Evolutionary conservation across 345 rosid genomes (phyloP).

Genomic region (Eucalyptus tenuipes): DNA sequence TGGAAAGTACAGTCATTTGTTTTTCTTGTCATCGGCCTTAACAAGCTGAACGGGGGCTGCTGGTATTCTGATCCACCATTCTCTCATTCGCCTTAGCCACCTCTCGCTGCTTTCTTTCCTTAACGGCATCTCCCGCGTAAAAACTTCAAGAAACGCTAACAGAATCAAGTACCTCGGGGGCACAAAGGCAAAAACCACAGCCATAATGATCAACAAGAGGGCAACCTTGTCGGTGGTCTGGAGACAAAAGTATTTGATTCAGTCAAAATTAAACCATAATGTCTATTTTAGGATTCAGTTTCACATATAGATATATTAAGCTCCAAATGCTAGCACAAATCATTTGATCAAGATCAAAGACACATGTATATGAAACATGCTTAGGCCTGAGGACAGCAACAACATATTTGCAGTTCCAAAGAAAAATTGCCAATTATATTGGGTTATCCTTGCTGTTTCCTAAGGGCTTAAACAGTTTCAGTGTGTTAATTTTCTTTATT

Average conservation of each 20-base stretch:
- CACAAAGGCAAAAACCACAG: conserved; percentile 39
- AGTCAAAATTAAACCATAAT: not conserved
- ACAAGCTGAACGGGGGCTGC: conserved; percentile 79
- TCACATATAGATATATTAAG: not conserved
- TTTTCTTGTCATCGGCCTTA: conserved; percentile 55
- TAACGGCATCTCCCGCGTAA: conserved; percentile 62
- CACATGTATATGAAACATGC: not conserved
- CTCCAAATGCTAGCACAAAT: not conserved
- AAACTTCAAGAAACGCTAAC: conserved; percentile 50
- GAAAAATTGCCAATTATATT: not conserved
- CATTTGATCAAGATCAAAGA: not conserved
- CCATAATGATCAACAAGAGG: conserved; percentile 34
- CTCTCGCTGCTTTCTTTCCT: conserved; percentile 71
- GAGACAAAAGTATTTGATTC: not conserved
- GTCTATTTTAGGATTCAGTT: not conserved
- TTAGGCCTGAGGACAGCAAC: not conserved
- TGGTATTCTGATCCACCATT: conserved; percentile 91
- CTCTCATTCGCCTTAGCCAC: conserved; percentile 57
- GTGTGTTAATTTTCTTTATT: not conserved
- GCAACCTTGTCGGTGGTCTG: conserved; percentile 82
- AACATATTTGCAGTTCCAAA: not conserved
- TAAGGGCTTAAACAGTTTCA: not conserved
- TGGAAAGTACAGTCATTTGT: conserved; percentile 17
- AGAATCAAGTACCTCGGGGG: conserved; percentile 42
- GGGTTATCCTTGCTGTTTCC: not conserved